Base-by-base conservation (phyloP, 2,329 filamentous ascomycete species). In the Grosmannia clavigera region DNA sequence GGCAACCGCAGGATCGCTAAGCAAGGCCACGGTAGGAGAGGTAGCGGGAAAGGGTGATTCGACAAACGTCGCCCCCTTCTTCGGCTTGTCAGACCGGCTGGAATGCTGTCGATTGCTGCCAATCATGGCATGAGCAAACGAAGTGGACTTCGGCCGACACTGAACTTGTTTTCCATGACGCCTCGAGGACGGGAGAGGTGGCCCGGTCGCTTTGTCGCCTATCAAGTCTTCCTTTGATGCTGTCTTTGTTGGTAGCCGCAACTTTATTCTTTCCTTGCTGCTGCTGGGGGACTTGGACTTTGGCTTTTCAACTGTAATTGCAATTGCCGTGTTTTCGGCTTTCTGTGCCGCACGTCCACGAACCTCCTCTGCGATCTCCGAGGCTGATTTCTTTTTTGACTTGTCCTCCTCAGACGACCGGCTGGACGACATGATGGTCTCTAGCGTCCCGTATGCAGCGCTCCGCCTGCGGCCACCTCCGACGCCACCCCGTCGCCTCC, bases 391-490 rank as follows among this genome's bases (percentile, higher is more conserved):
- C 69, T 82, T 84, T 65, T 78, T 81, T n/a, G 77, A 73, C 65
- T 77, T 79, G 51, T 84, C 82, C 43, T 84, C 82, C 64, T 85
- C 83, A 0, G 82, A 85, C 1, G 82, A 85, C 31, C 82, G 77
- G 62, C 82, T 85, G 0, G 81, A 83, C 29, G 81, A 85, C 75
- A 85, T 85, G 66, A 86, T 86, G 0, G 83, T 86, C 66, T 86
- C 82, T 4, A 86, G 70, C 0, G 82, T 85, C 3, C 82, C 81
- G 68, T 85, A 81, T 5, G 83, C 83, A 29, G 74, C 74, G 61
- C 79, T 82, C 58, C 75, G 76, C 51, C 77, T 72, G 48, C 79
- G 72, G 1, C 69, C 69, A 1, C 79, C 72, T 2, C 70, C 69
- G 1, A 70, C 71, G 0, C 70, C 71, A 52, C 72, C 73, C 25